Base-by-base conservation (phyloP, 371 early-diverging fungal species). In the Phascolomyces articulosus region DNA sequence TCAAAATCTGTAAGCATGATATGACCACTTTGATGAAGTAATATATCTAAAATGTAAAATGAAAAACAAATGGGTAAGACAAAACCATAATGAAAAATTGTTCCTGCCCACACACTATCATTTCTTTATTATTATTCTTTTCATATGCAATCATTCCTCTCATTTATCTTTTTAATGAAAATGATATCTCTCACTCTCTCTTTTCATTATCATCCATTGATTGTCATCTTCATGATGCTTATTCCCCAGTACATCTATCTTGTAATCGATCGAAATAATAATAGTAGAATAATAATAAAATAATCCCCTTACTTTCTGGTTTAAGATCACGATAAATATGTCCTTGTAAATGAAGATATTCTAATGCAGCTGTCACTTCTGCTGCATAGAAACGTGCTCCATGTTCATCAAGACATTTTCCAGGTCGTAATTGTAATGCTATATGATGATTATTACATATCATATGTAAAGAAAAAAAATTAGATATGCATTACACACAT, bases 1-100 rank as follows among this genome's bases (percentile, higher is more conserved):
- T 96, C 97, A 82, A 97, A 97, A 75, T 98, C 98, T 18, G 98
- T 93, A 71, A 97, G 82, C 96, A 95, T 96, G 65, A 97, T 96
- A 78, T 98, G 98, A 21, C 98, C 97, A 47, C 91, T 92, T 66
- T 91, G 88, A 78, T 96, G 97, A 55, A 98, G 74, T 54, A 98
- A 83, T 58, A 97, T 96, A 68, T 98, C 93, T 93, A 69, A 31
- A 21, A 51, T 9, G 8, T 47, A 47, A 47, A 20, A 47, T 20
- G 47, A 20, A 20, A 20, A 47, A 47, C 8, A 9, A 34, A 34
- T 34, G 2, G 6, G 34, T 34, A 9, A 34, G 34, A 9, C 34
- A 11, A n/a, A 34, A 9, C 34, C 0, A 34, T 34, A 9, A 34
- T 34, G 6, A 34, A 9, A 9, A 34, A 9, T 34, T 9, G 6